phyloP scores from a whole-genome alignment of 2,329 filamentous ascomycete genomes.

The Sporothrix brunneoviolacea region DNA sequence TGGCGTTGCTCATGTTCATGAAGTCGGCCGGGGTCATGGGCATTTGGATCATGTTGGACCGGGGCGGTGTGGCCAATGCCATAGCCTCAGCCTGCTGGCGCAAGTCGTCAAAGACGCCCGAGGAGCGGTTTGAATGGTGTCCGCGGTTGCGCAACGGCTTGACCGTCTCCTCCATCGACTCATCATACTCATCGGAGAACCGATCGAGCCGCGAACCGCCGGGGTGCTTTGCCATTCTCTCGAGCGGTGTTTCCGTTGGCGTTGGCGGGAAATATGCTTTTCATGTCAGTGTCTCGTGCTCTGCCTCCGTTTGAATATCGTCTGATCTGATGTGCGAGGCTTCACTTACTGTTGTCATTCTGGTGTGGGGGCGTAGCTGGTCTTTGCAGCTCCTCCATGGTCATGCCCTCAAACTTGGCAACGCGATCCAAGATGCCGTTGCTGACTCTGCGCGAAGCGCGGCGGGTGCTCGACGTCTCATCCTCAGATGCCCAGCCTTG shows the following conservation, averaged over 20 bases:
- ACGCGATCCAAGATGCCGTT: slow-evolving; percentile 56
- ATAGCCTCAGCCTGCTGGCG: slow-evolving; percentile 45
- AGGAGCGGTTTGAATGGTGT: slow-evolving; percentile 36
- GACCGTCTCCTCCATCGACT: slow-evolving; percentile 60
- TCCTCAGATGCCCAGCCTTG: slow-evolving; percentile 47
- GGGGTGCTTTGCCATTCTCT: slow-evolving; percentile 36
- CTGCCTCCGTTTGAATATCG: not conserved
- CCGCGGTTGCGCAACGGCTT: slow-evolving; percentile 40
- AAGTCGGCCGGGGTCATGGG: slow-evolving; percentile 52
- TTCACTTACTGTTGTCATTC: slow-evolving; percentile 52
- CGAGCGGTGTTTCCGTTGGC: slow-evolving; percentile 57
- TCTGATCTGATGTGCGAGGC: too few relatives aligned
- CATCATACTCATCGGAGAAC: slow-evolving; percentile 56
- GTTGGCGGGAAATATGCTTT: slow-evolving; percentile 62
- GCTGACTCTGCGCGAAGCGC: slow-evolving; percentile 47
- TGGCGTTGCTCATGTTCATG: slow-evolving; percentile 36
- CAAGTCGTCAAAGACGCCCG: slow-evolving; percentile 53
- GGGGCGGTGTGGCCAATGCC: slow-evolving; percentile 49
- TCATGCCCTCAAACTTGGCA: slow-evolving; percentile 51
- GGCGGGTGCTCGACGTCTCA: slow-evolving; percentile 37
- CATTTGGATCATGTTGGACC: slow-evolving; percentile 40
- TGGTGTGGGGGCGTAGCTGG: slow-evolving; percentile 58
- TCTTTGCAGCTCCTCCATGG: slow-evolving; percentile 38
- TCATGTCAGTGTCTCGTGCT: not conserved
- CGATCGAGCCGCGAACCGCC: slow-evolving; percentile 33